phyloP scores from a whole-genome alignment of 73 alveolate genomes.

The Breviolum minutum region DNA sequence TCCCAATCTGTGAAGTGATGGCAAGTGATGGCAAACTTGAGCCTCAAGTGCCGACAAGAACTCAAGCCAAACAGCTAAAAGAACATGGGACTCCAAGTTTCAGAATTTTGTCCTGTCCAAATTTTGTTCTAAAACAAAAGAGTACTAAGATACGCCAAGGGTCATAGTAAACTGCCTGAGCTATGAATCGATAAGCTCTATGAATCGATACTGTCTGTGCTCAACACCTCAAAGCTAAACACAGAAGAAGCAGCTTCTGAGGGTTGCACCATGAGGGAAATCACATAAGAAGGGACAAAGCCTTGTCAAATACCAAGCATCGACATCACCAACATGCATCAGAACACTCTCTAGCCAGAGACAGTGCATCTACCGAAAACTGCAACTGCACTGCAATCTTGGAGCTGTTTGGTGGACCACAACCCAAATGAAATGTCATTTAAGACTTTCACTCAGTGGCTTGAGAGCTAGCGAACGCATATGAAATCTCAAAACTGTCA shows the following conservation, averaged over 20 bases:
- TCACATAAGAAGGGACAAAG: conserved; percentile 15
- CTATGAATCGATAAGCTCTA: neutral
- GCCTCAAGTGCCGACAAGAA: neutral
- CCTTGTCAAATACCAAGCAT: neutral
- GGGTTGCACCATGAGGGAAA: conserved; percentile 50
- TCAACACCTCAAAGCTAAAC: neutral
- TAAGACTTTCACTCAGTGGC: no score
- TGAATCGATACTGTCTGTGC: neutral
- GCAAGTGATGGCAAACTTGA: conserved; percentile 46
- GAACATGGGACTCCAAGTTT: neutral
- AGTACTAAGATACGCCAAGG: neutral
- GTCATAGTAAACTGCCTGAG: conserved; percentile 58
- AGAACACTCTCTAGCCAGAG: no score
- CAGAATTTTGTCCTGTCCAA: neutral
- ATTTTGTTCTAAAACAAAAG: neutral
- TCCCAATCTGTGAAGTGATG: conserved; percentile 58
- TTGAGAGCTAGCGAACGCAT: neutral
- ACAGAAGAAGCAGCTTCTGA: neutral
- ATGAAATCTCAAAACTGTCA: neutral
- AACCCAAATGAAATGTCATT: no score
- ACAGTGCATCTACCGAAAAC: no score
- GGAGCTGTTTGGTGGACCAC: no score
- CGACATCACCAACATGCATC: no score
- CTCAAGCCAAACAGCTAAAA: neutral
- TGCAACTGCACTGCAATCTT: no score